Evolutionary conservation across 148 eudicot genomes (phyloP), one percentile per base, ranked within the genome.

Genomic region (Simmondsia chinensis): DNA sequence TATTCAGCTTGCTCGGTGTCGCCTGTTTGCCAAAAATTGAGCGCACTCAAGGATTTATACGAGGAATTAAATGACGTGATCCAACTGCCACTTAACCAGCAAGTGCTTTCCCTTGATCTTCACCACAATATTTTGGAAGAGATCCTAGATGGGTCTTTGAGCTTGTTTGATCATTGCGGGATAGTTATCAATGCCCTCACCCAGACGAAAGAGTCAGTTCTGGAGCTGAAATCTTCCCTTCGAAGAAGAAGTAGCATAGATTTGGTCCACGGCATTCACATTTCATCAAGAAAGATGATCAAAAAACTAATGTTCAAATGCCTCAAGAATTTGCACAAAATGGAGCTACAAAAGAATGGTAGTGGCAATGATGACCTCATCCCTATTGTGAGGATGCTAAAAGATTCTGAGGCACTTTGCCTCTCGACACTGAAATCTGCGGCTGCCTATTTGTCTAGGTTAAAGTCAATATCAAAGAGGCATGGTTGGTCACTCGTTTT

Each of bases 171-270:
- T 18, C 23, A 52, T 7, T 65, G 72, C 27, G 56, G 44, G 7
- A 12, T 46, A 6, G 27, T 54, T 2, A 52, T 49, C 9, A 64
- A 75, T 15, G 50, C 42, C 11, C 31, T 66, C 9, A 47, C 47
- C 7, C 39, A 20, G 8, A 46, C 54, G 43, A 67, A 60, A 26
- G 68, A 50, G 28, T 43, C 57, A 9, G 31, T 75, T 9, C 46
- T 60, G 16, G 65, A 60, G 5, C 73, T 75, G 11, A 27, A 71
- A 32, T 71, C 77, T 12, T 62, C 77, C 10, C 43, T 75, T 5
- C 48, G 71, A 16, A 54, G 77, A 36, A 62, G 59, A 50, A 45
- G 49, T 26, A 32, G 46, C 5, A 33, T 17, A 11, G 70, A 57
- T 14, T 40, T 45, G 7, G 28, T 31, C 32, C n/a, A 37, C 19